Conservation (phyloP, 768 basidiomycete genomes). For the Pisolithus sp. region DNA sequence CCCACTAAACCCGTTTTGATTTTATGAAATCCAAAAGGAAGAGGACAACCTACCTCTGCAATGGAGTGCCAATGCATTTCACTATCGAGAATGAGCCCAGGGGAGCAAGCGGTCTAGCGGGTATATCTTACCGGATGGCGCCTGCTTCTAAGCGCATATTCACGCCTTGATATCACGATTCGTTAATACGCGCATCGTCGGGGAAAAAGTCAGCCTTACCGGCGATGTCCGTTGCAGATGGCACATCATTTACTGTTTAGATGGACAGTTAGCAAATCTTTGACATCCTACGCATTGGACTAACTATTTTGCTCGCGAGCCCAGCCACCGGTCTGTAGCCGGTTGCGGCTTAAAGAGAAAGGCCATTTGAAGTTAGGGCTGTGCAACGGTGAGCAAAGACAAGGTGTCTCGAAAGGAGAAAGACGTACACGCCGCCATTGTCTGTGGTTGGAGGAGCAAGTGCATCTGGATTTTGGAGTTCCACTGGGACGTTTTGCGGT, state of each 20-base stretch:
- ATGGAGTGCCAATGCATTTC: conserved; percentile 42
- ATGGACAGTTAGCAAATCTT: background rate
- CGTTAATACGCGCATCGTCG: too few species aligned
- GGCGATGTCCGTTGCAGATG: conserved; percentile 33
- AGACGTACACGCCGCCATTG: conserved; percentile 39
- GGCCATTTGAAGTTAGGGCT: conserved; percentile 57
- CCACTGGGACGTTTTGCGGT: conserved; percentile 50
- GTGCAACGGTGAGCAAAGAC: background rate
- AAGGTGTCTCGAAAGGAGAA: background rate
- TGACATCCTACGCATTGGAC: conserved; percentile 7
- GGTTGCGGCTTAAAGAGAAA: conserved; percentile 54
- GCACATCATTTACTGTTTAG: conserved; percentile 31
- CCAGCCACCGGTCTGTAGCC: conserved; percentile 60
- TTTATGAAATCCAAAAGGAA: background rate
- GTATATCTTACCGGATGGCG: conserved; percentile 30
- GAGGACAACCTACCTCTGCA: conserved; percentile 18
- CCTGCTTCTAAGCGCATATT: conserved; percentile 38
- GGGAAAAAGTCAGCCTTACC: conserved; percentile 8
- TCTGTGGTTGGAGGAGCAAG: conserved; percentile 62
- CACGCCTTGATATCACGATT: conserved; percentile 13
- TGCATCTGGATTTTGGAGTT: conserved; percentile 49
- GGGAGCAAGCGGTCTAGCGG: too few species aligned
- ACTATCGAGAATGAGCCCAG: conserved; percentile 10
- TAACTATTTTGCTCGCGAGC: conserved; percentile 54
- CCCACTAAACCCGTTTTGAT: conserved; percentile 34